phyloP scores from a whole-genome alignment of 2,329 filamentous ascomycete genomes.

The Corinectria fuckeliana region DNA sequence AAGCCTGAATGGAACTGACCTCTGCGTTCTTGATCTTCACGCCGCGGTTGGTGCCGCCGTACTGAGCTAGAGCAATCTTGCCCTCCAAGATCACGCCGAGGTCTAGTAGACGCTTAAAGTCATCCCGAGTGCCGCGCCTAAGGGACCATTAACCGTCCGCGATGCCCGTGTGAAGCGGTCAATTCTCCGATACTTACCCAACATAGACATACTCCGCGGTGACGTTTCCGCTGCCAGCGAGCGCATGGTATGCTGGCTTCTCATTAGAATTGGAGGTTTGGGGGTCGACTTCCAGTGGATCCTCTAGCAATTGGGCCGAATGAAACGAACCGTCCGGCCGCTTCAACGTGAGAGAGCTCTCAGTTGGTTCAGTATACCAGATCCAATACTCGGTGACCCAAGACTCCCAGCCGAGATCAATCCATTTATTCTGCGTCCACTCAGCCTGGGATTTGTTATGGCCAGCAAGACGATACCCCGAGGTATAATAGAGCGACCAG shows the following conservation, averaged over 20 bases:
- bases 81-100: constrained; percentile 20
- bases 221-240: constrained; percentile 9
- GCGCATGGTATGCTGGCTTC: constrained; percentile 16
- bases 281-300: constrained; percentile 19
- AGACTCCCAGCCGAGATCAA: constrained; percentile 23
- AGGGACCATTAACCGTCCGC: neutral
- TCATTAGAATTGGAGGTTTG: constrained; percentile 21
- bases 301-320: constrained; percentile 24
- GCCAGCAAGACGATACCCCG: constrained; percentile 24
- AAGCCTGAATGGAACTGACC: too few relatives aligned
- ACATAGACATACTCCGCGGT: constrained; percentile 29
- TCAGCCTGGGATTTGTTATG: constrained; percentile 29
- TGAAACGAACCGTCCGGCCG: constrained; percentile 19
- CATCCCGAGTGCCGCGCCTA: constrained; percentile 12
- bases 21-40: constrained; percentile 29
- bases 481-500: constrained; percentile 32
- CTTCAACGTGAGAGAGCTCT: constrained; percentile 26
- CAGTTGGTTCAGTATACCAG: constrained; percentile 25
- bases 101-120: constrained; percentile 19
- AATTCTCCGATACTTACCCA: neutral
- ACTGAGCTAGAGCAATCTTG: constrained; percentile 20
- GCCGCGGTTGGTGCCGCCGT: constrained; percentile 23
- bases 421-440: constrained; percentile 32
- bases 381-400: constrained; percentile 34
- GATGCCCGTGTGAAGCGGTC: neutral